Evolutionary conservation across 2,329 filamentous ascomycete species (phyloP).

Genomic region (Alternaria viburni): DNA sequence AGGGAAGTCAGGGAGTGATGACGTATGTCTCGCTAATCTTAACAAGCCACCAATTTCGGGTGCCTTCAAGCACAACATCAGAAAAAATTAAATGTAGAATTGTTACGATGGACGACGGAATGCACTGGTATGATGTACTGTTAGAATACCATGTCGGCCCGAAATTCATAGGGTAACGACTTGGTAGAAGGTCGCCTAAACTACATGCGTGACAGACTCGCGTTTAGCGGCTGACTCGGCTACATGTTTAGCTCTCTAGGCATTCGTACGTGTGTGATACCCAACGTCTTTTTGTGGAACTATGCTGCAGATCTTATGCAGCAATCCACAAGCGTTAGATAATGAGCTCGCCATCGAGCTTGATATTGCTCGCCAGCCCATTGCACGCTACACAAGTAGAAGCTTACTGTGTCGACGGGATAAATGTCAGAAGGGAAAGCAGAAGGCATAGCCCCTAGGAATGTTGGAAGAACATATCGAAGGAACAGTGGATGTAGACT

Average conservation of each 20-base stretch:
- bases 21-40: slow-evolving; percentile 6
- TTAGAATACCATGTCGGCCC: neutral
- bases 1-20: slow-evolving; percentile 5
- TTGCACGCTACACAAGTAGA: neutral
- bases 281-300: neutral
- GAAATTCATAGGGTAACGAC: neutral
- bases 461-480: too few relatives aligned
- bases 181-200: neutral
- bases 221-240: neutral
- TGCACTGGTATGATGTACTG: neutral
- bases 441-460: neutral
- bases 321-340: neutral
- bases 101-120: too few relatives aligned
- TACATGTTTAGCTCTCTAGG: neutral
- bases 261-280: neutral
- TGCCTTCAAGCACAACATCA: neutral
- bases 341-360: neutral
- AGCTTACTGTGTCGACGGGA: neutral
- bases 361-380: neutral
- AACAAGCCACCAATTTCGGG: slow-evolving; percentile 5
- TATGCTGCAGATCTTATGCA: neutral
- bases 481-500: neutral
- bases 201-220: neutral
- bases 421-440: neutral
- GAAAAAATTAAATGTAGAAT: neutral